Evolutionary conservation across 305 asterid genomes (phyloP).

Genomic region (Fraxinus xanthoxyloides): DNA sequence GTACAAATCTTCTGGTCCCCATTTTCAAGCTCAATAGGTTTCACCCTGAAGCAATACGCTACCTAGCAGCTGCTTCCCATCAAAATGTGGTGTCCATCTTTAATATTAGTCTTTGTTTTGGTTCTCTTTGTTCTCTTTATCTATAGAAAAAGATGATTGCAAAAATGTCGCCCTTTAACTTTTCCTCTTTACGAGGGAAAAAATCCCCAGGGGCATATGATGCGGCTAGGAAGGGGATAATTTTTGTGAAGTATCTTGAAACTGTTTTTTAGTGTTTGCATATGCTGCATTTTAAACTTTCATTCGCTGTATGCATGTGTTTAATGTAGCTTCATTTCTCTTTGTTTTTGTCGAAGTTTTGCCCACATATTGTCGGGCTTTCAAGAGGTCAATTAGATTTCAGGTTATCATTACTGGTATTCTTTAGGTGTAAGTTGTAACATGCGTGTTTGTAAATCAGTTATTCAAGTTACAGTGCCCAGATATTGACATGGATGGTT

Average conservation of each 20-base stretch:
- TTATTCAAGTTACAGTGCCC: background rate
- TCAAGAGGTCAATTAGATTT: background rate
- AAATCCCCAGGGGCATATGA: background rate
- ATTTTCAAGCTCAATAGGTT: conserved; percentile 28
- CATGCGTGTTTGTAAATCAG: background rate
- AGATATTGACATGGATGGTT: background rate
- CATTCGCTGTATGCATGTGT: background rate
- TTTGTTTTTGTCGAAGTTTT: background rate
- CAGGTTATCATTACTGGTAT: background rate
- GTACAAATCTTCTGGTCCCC: conserved; percentile 56
- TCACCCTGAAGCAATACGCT: background rate
- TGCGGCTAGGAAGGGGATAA: background rate
- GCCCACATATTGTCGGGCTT: background rate
- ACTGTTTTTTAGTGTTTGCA: background rate
- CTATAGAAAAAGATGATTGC: background rate
- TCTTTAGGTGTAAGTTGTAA: background rate
- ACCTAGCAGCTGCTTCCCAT: background rate
- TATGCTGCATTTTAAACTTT: background rate
- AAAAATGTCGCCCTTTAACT: background rate
- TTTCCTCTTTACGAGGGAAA: background rate
- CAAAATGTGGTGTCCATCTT: background rate
- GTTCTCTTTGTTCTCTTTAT: background rate
- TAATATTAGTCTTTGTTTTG: background rate
- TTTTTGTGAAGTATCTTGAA: background rate
- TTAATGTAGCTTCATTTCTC: background rate